Evolutionary conservation across 2,329 filamentous ascomycete genomes (phyloP), one percentile per base, ranked within the genome.

Genomic region (Thelonectria rubi): DNA sequence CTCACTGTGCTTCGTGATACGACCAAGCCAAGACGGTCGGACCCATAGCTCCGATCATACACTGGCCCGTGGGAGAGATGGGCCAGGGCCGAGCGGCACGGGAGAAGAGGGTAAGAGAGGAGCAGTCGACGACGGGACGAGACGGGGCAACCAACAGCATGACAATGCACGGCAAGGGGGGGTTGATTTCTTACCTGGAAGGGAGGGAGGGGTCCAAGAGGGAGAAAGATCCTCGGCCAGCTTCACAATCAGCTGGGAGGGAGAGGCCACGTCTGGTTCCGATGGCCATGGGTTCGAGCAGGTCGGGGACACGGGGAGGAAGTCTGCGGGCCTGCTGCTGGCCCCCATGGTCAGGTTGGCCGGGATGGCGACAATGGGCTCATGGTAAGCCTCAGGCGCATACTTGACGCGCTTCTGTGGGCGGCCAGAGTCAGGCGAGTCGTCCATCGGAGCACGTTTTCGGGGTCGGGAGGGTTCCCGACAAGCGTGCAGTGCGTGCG

Each of bases 341-440:
- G 60, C 45, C 17, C 55, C 52, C 37, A 56, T 43, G 51, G 61
- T 18, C 55, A 66, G 58, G 56, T 59, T 60, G 55, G 63, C 60
- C 55, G 65, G 60, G 49, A 63, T 56, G 37, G 58, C 40, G 46
- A 64, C 58, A 56, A 48, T 39, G 37, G 64, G 62, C 58, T 65
- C 64, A 45, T 67, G 62, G 47, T 66, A 62, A 47, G 60, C 64
- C 46, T 57, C 51, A 51, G 55, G 65, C 57, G 57, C 64, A 57
- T 70, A 71, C 61, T 72, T 73, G 58, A 71, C 62, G 55, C 71
- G 71, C 71, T 73, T 73, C 48, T 61, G 58, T 45, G 71, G 71
- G 58, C 69, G 71, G 53, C 63, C 65, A 56, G 69, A 67, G 47
- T 64, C 71, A 58, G 67, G 59, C 15, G 65, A 66, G 55, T 65